These are phyloP conservation scores for Galerina sulciceps DNA, from an alignment of 768 basidiomycete species.

Conservation along the genomic window DNA sequence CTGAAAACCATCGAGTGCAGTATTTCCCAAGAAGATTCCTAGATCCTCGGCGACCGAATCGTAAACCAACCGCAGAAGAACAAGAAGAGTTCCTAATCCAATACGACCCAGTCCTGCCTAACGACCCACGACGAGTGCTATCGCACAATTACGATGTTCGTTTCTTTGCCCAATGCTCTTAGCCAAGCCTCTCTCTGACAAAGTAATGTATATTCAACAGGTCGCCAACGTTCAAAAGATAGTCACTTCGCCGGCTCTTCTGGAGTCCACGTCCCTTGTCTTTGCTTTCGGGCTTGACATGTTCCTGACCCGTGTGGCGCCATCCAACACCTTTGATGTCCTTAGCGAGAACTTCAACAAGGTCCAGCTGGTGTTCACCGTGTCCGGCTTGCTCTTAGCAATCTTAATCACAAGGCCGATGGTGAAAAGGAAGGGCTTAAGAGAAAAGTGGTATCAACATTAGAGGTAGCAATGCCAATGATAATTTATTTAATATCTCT, in stretches of 20 bases:
- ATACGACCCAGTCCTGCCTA: conserved; percentile 80
- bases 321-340: conserved; percentile 91
- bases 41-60: conserved; percentile 81
- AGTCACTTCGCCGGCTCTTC: conserved; percentile 77
- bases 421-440: conserved; percentile 68
- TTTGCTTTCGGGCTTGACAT: conserved; percentile 89
- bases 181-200: background rate
- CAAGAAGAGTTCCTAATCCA: conserved; percentile 84
- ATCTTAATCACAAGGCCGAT: conserved; percentile 85
- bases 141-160: conserved; percentile 53
- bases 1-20: conserved; percentile 71
- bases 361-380: conserved; percentile 83
- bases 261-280: conserved; percentile 92
- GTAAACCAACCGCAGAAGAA: conserved; percentile 77
- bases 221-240: conserved; percentile 72
- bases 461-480: background rate
- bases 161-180: background rate
- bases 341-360: conserved; percentile 94
- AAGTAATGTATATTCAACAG: too few species aligned
- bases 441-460: conserved; percentile 74
- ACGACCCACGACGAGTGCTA: conserved; percentile 63
- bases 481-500: too few species aligned
- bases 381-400: conserved; percentile 70
- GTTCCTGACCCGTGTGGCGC: conserved; percentile 83
- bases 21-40: conserved; percentile 74